These are phyloP conservation scores for Solanum phureja DNA, from an alignment of 257 asterid species.

Conservation along the genomic window DNA sequence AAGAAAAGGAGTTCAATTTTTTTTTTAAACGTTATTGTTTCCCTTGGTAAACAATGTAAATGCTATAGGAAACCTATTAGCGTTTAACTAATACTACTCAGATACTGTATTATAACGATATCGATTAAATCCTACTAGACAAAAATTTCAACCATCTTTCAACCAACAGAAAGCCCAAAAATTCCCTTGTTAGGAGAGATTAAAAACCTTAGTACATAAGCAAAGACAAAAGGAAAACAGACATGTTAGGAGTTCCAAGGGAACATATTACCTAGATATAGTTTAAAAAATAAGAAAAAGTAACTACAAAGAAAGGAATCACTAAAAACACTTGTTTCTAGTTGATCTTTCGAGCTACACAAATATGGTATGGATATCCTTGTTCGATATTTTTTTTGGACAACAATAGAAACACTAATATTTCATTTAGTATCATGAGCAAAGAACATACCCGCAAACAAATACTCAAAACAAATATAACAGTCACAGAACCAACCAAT, in stretches of 20 bases:
- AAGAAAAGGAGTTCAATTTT: neutral
- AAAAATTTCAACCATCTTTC: neutral
- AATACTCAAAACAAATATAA: neutral
- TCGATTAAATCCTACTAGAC: neutral
- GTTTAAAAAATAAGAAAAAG: neutral
- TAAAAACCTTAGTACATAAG: neutral
- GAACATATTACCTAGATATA: neutral
- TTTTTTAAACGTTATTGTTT: neutral
- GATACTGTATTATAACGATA: neutral
- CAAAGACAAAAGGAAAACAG: neutral
- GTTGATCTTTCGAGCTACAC: neutral
- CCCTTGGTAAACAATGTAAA: neutral
- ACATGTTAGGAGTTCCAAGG: neutral
- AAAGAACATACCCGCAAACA: neutral
- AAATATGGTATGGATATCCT: neutral
- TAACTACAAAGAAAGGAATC: neutral
- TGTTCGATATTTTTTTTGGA: neutral
- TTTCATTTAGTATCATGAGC: neutral
- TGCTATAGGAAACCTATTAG: neutral
- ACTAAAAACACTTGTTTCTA: neutral
- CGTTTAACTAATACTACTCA: neutral
- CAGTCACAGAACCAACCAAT: conserved; percentile 1
- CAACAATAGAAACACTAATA: neutral
- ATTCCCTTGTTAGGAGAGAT: neutral
- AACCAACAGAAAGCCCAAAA: neutral